Conservation (phyloP, 179 eudicot genomes). For the Patellifolia procumbens region DNA sequence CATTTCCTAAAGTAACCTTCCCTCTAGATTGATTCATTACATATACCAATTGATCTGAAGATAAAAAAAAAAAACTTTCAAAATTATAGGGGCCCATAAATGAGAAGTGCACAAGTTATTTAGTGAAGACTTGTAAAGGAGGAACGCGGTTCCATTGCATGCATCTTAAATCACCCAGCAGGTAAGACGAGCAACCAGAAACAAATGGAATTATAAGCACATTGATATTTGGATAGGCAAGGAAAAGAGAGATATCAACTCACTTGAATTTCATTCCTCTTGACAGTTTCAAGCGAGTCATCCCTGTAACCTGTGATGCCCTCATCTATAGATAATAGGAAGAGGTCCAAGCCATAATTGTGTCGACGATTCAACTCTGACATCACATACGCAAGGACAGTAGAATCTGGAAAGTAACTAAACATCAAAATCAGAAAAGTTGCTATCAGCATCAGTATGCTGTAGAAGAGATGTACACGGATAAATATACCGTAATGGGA, state of each 20-base stretch:
- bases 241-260: conserved; percentile 8
- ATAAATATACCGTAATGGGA: no score
- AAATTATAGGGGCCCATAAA: not conserved
- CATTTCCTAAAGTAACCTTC: no score
- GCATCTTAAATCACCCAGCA: not conserved
- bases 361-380: conserved; percentile 85
- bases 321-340: conserved; percentile 89
- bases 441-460: not conserved
- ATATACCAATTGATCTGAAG: not conserved
- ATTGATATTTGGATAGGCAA: not conserved
- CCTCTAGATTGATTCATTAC: no score
- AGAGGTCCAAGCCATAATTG: conserved; percentile 84
- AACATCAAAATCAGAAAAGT: not conserved
- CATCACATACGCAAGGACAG: conserved; percentile 94
- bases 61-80: not conserved
- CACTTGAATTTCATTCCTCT: conserved; percentile 94
- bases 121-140: not conserved
- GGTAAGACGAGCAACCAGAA: not conserved
- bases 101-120: not conserved
- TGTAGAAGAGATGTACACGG: no score
- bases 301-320: conserved; percentile 98
- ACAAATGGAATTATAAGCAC: not conserved
- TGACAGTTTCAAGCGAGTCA: conserved; percentile 98
- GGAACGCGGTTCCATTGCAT: not conserved
- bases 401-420: conserved; percentile 67